Base-by-base conservation (phyloP, 768 basidiomycete genomes). In the Tylopilus rubrobrunneus region DNA sequence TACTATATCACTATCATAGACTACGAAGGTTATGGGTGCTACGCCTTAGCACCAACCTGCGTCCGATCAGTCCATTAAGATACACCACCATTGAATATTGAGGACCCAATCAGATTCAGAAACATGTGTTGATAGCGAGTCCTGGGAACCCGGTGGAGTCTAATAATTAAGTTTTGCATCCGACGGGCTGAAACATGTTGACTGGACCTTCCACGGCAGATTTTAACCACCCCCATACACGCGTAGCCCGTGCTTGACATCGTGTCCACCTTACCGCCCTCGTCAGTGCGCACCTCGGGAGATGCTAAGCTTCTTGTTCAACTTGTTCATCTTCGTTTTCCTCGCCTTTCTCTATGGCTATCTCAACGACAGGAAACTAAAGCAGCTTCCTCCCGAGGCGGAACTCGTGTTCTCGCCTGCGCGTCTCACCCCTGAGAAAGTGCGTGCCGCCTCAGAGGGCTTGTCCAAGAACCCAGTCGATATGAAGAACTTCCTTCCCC, bases 321-420 rank as follows among this genome's bases (percentile, higher is more conserved):
- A 46, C 44, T 21, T 59, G 21, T 51, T 57, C 19, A 17, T 56
- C 37, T 12, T 56, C 5, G 33, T 45, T 28, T 42, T 39, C 15
- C 33, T 61, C 0, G 19, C 57, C 31, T 46, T 61, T 41, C 55
- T 79, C 10, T 84, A 82, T 65, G 64, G 76, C 19, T 67, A 70
- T 25, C 55, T 69, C 52, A 87, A 90, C 61, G 86, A 87, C 62
- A 68, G 60, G 14, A 77, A 78, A 36, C 70, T 90, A 11, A 68
- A 68, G n/a, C 63, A 65, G 1, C 67, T 82, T 33, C 85, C 87
- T 6, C 63, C 67, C 0, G 73, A 76, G 37, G 83, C 75, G 0
- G 62, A 70, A 7, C 48, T 42, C 34, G 62, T 68, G 9, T 72
- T 86, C 56, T 82, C 84, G 0, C 81, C 85, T 0, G 62, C 73